A percentile compares a stretch with the other conserved stretches of the same genome.
phyloP scores from a whole-genome alignment of 768 basidiomycete species.

The Rubroboletus pulcherrimus region DNA sequence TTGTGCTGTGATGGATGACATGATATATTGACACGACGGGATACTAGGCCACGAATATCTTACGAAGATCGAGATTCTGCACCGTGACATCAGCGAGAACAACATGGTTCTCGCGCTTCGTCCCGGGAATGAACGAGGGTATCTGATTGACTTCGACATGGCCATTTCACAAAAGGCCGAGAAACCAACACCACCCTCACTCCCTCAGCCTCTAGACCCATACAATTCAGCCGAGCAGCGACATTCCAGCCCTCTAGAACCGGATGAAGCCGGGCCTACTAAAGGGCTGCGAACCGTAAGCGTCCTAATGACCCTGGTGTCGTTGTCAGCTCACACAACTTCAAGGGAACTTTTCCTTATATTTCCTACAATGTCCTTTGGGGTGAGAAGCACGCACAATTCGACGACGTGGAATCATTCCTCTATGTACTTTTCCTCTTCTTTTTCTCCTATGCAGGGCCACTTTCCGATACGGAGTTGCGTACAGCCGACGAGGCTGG shows the following conservation, averaged over 20 bases:
- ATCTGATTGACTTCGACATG: conserved; percentile 14
- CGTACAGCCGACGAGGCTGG: not conserved
- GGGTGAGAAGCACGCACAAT: not conserved
- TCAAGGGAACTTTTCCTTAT: conserved; percentile 1
- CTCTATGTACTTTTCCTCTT: not conserved
- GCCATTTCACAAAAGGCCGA: not conserved
- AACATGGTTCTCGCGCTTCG: conserved; percentile 29
- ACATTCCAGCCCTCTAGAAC: not conserved
- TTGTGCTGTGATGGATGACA: not conserved
- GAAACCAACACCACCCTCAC: not conserved
- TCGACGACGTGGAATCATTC: conserved; percentile 1
- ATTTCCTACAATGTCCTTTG: not conserved
- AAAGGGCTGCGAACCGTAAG: not conserved
- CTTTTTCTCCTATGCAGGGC: not conserved
- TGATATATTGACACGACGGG: not conserved
- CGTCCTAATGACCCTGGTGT: not conserved
- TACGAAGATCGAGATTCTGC: conserved; percentile 15
- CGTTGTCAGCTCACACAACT: not conserved
- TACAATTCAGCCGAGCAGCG: not conserved
- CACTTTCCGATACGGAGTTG: not conserved
- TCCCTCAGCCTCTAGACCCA: not conserved
- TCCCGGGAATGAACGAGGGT: not conserved
- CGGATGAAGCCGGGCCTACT: not conserved
- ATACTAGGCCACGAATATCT: conserved; percentile 17
- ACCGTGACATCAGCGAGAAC: conserved; percentile 26